phyloP scores from a whole-genome alignment of 176 grass and related monocot genomes.

The Lolium perenne region DNA sequence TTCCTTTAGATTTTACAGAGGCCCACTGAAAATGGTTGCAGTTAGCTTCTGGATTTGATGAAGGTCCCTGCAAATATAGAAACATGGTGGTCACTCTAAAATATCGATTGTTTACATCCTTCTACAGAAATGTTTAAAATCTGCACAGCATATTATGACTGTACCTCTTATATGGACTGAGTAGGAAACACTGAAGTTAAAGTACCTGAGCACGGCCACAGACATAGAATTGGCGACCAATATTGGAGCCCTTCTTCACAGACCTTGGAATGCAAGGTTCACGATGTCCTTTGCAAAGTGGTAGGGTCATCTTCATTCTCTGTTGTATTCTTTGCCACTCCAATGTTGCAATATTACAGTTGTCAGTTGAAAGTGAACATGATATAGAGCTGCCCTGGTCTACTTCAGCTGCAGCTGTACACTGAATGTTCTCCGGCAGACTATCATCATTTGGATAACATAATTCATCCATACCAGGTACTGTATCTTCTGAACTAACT shows the following conservation, averaged over 20 bases:
- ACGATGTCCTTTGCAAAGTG: constrained; percentile 89
- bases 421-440: constrained; percentile 38
- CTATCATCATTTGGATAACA: constrained; percentile 25
- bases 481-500: constrained; percentile 40
- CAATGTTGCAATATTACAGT: constrained; percentile 50
- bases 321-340: constrained; percentile 93
- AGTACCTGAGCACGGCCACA: constrained; percentile 91
- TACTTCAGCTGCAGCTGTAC: constrained; percentile 35
- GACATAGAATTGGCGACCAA: constrained; percentile 90
- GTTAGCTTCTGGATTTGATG: constrained; percentile 88
- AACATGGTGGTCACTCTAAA: background rate
- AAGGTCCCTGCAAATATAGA: constrained; percentile 69
- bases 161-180: constrained; percentile 5
- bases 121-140: background rate
- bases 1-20: constrained; percentile 75
- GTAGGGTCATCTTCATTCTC: constrained; percentile 93
- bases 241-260: constrained; percentile 93
- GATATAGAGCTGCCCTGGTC: constrained; percentile 43
- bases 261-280: constrained; percentile 97
- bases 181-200: constrained; percentile 29
- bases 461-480: constrained; percentile 19
- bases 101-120: background rate
- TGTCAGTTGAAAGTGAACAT: constrained; percentile 51
- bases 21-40: constrained; percentile 93
- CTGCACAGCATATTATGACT: constrained; percentile 24